Base-by-base conservation (phyloP, 371 early-diverging fungal genomes). In the Mortierella sp. region DNA sequence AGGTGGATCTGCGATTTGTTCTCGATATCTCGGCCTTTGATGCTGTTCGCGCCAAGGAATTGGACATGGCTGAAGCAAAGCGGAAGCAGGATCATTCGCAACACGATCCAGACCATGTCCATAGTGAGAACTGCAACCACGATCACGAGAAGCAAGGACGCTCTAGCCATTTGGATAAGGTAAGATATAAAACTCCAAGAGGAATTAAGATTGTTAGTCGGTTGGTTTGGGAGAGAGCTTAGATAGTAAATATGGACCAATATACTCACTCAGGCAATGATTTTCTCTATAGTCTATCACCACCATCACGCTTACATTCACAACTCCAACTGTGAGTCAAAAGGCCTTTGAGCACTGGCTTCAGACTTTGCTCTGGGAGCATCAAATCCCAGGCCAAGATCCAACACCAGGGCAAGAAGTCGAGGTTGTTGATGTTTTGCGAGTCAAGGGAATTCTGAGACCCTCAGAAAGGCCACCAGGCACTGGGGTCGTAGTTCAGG, bases 361-460 rank as follows among this genome's bases (percentile, higher is more conserved):
- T n/a, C 98, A 96, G 75, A 77, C 84, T 16, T 74, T 98, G 48
- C 84, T 98, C 16, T 98, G 98, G 98, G 97, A 96, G 28, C 88
- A 90, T 46, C 73, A 73, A 1, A 71, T 94, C 26, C 88, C 92
- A n/a, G 74, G 65, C 11, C 64, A 3, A 46, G 71, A 15, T 50
- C 50, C 12, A 30, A 61, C 57, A 30, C 16, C 61, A 12, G 60
- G 76, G 50, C 64, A 64, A 15, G 25, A 59, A 11, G 3, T 14
- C 58, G 48, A 68, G 60, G 9, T 46, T 93, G 58, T n/a, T n/a
- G 86, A 87, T 57, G 87, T 97, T 9, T 80, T 97, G 57, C 88
- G 98, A 16, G 82, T 96, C 53, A 98, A 98, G 70, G 97, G 95
- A 4, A 86, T 96, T 21, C 43, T 97, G 1, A 83, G 74, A 18